Conservation (phyloP, 768 basidiomycete species). For the Royoungia palumana region DNA sequence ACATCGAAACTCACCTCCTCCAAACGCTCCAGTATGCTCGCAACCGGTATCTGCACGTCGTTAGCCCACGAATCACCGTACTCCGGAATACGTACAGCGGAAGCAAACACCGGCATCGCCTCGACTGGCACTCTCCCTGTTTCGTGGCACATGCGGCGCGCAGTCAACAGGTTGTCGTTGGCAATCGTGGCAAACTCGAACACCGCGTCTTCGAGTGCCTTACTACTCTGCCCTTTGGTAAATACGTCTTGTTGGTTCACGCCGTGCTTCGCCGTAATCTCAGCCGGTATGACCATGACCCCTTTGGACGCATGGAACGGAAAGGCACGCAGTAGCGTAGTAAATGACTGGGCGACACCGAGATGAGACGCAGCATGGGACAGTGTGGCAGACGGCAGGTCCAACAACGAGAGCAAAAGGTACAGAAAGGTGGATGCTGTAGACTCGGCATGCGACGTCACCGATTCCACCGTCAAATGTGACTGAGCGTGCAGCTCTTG, state of each 20-base stretch:
- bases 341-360: slow-evolving; percentile 67
- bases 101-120: slow-evolving; percentile 70
- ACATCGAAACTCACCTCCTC: slow-evolving; percentile 71
- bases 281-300: slow-evolving; percentile 73
- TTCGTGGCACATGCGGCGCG: slow-evolving; percentile 63
- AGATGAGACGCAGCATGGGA: slow-evolving; percentile 83
- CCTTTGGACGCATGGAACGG: slow-evolving; percentile 74
- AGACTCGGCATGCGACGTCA: slow-evolving; percentile 73
- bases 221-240: slow-evolving; percentile 47
- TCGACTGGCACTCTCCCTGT: slow-evolving; percentile 52
- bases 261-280: slow-evolving; percentile 73
- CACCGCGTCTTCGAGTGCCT: slow-evolving; percentile 71
- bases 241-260: slow-evolving; percentile 81
- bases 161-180: slow-evolving; percentile 75
- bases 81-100: slow-evolving; percentile 51
- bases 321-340: slow-evolving; percentile 69
- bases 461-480: slow-evolving; percentile 63
- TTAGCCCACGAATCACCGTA: slow-evolving; percentile 2
- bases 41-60: slow-evolving; percentile 57
- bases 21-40: slow-evolving; percentile 58
- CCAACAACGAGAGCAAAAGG: slow-evolving; percentile 65
- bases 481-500: slow-evolving; percentile 61
- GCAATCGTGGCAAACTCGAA: slow-evolving; percentile 81
- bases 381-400: slow-evolving; percentile 51
- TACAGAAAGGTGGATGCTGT: slow-evolving; percentile 79